A percentile compares a stretch with the other conserved stretches of the same genome.
Evolutionary conservation across 805 yeast genomes (phyloP).

Genomic region (Monosporozyma servazzii): DNA sequence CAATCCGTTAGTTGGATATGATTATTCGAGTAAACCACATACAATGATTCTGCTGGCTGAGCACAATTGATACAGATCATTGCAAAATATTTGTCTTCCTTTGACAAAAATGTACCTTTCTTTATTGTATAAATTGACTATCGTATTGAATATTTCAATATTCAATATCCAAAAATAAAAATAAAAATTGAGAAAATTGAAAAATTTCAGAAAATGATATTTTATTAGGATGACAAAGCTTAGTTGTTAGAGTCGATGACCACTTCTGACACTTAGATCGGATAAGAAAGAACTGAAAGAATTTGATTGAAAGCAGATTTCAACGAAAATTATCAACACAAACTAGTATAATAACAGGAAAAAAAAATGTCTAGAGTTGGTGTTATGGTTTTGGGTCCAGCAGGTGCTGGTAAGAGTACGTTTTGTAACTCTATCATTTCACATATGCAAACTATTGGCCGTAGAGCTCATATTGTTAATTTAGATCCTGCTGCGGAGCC

Average conservation of each 20-base stretch:
- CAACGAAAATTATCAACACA: background rate
- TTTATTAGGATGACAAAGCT: background rate
- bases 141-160: background rate
- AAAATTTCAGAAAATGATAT: background rate
- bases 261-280: background rate
- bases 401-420: constrained; percentile 94
- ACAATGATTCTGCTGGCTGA: constrained; percentile 54
- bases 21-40: constrained; percentile 61
- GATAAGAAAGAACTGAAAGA: background rate
- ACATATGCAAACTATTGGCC: constrained; percentile 82
- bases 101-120: background rate
- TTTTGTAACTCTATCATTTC: constrained; percentile 83
- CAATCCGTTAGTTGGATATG: constrained; percentile 79
- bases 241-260: background rate
- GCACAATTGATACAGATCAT: constrained; percentile 92
- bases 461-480: constrained; percentile 90
- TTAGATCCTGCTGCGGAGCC: constrained; percentile 97
- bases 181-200: background rate
- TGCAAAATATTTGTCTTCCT: background rate
- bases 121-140: background rate
- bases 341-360: background rate
- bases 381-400: constrained; percentile 89
- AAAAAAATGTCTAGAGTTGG: constrained; percentile 83
- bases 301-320: background rate
- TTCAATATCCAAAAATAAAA: background rate